phyloP scores from a whole-genome alignment of 495 filamentous ascomycete species.

The Tuber borchii region DNA sequence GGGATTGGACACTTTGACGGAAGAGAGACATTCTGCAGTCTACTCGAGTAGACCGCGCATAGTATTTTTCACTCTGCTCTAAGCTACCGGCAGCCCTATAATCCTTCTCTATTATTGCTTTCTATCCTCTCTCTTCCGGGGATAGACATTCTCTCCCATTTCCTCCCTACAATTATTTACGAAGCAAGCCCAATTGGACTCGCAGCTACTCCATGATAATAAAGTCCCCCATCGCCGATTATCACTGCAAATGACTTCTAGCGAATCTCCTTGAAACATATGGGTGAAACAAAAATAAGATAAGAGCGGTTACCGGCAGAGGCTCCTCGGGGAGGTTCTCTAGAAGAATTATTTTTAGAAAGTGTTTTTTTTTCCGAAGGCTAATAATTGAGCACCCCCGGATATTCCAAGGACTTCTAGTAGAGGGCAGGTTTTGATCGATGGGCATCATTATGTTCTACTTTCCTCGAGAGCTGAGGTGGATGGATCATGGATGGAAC shows the following conservation, averaged over 20 bases:
- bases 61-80: no score
- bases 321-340: neutral
- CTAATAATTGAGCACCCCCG: neutral
- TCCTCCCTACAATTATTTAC: neutral
- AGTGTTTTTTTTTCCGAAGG: neutral
- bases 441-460: neutral
- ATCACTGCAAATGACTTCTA: neutral
- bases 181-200: neutral
- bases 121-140: neutral
- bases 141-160: neutral
- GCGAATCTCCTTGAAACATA: neutral
- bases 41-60: no score
- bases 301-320: neutral
- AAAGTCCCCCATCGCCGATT: neutral
- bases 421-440: neutral
- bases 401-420: neutral
- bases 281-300: neutral
- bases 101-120: no score
- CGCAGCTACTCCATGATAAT: neutral
- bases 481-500: neutral
- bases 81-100: no score
- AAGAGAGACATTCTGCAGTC: no score
- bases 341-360: neutral
- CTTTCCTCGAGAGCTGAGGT: neutral
- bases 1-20: no score